Base-by-base conservation (phyloP, 805 yeast species). In the Wickerhamiella kurtzmanii region DNA sequence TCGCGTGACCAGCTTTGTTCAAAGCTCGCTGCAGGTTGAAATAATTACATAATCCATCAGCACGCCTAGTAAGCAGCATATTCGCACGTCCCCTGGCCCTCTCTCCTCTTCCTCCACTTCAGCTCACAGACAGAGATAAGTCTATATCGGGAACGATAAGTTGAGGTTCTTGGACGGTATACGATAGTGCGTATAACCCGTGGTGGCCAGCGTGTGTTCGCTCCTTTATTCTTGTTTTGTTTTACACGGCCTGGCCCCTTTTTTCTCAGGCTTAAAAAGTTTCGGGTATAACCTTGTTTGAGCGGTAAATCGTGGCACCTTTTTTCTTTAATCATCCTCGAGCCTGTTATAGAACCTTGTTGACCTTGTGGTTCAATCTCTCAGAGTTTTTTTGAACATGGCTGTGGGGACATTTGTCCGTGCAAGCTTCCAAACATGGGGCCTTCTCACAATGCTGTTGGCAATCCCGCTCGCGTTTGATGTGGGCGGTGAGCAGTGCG, bases 381-480 rank as follows among this genome's bases (percentile, higher is more conserved):
- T 25, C 32, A 25, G n/a, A n/a, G n/a, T n/a, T n/a, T n/a, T n/a
- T n/a, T n/a, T n/a, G n/a, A 25, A 6, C 32, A 36, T 36, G 38
- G 6, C 38, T 15, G 8, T 44, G 22, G 47, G 35, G 43, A 35
- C 52, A 21, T 5, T 49, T 18, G 32, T 47, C 11, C 39, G 46
- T 37, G 48, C 44, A 35, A 37, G n/a, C n/a, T 44, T 45, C 44
- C 50, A 49, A 37, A 38, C 44, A 11, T 42, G 49, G n/a, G 56
- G 56, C 36, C 47, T 53, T 22, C 36, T 48, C 5, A 38, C 53
- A 6, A 43, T 52, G n/a, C 46, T 57, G 16, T 44, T 88, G 25
- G 82, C 96, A 2, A 82, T 92, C 4, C 97, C 97, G 3, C 72
- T 92, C 51, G 82, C 96, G 20, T 92, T 92, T 64, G 95, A 89